Conservation (phyloP, 2,329 filamentous ascomycete species). For the Xylaria sp. region DNA sequence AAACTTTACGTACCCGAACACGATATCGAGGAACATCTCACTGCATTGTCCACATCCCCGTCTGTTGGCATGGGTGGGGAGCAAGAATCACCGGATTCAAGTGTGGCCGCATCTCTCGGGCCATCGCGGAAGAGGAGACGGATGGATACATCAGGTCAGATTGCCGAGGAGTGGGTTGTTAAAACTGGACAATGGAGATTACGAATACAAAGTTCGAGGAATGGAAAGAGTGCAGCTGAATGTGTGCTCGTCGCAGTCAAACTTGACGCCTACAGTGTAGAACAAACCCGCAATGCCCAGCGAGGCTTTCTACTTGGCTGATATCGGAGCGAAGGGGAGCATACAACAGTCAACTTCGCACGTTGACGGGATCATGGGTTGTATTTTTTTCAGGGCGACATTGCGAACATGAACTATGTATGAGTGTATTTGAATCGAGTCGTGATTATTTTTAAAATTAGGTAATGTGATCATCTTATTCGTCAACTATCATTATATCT, state of each 20-base stretch:
- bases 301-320: constrained; percentile 68
- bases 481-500: constrained; percentile 1
- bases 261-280: constrained; percentile 75
- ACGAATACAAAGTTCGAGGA: constrained; percentile 66
- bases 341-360: background rate
- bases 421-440: constrained; percentile 9
- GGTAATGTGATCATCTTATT: background rate
- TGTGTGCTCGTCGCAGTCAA: constrained; percentile 81
- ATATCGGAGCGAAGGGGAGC: constrained; percentile 17
- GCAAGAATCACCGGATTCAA: constrained; percentile 51
- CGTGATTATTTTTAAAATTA: constrained; percentile 1
- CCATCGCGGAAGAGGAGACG: constrained; percentile 61
- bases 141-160: constrained; percentile 50
- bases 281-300: constrained; percentile 72
- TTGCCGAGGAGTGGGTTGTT: constrained; percentile 69
- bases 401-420: background rate
- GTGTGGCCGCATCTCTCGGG: constrained; percentile 45
- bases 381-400: constrained; percentile 6
- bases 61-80: constrained; percentile 49
- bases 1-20: constrained; percentile 55
- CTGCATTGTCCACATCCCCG: constrained; percentile 49
- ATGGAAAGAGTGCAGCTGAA: constrained; percentile 69
- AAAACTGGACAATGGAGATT: constrained; percentile 78
- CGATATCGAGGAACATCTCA: constrained; percentile 45
- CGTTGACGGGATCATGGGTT: background rate